Conservation (phyloP, 208 protist species). For the Acanthamoeba culbertsoni region DNA sequence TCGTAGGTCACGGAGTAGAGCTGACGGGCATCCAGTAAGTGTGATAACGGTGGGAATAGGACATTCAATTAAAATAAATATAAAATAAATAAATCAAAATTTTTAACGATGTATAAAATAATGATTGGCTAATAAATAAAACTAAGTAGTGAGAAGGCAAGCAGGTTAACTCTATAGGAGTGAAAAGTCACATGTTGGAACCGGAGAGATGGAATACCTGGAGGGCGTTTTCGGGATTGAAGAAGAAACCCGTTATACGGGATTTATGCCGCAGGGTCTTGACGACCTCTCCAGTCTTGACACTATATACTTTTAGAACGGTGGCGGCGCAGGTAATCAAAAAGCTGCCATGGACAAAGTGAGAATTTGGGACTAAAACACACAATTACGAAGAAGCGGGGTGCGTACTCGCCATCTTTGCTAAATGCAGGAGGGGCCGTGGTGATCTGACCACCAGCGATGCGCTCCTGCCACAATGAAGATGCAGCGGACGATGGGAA, state of each 20-base stretch:
- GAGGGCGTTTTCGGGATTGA: constrained; percentile 43
- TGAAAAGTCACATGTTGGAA: too few relatives aligned
- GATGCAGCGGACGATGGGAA: background rate
- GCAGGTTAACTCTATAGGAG: too few relatives aligned
- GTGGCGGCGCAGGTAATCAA: constrained; percentile 25
- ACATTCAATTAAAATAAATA: background rate
- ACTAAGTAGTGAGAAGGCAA: background rate
- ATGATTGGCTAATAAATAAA: too few relatives aligned
- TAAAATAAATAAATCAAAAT: background rate
- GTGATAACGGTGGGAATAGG: too few relatives aligned
- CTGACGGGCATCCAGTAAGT: too few relatives aligned
- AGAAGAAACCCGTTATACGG: background rate
- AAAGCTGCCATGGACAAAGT: background rate
- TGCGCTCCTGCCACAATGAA: background rate
- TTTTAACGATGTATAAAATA: too few relatives aligned
- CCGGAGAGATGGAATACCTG: too few relatives aligned
- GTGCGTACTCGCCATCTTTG: constrained; percentile 37
- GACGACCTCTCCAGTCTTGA: constrained; percentile 24
- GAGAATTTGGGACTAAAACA: background rate
- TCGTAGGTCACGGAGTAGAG: background rate
- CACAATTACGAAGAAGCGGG: background rate
- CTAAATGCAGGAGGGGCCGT: background rate
- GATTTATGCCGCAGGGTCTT: constrained; percentile 1
- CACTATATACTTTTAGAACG: constrained; percentile 14
- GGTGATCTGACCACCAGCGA: background rate